These are phyloP conservation scores for Trichoderma asperellum DNA, from an alignment of 2,329 filamentous ascomycete species.

Conservation along the genomic window DNA sequence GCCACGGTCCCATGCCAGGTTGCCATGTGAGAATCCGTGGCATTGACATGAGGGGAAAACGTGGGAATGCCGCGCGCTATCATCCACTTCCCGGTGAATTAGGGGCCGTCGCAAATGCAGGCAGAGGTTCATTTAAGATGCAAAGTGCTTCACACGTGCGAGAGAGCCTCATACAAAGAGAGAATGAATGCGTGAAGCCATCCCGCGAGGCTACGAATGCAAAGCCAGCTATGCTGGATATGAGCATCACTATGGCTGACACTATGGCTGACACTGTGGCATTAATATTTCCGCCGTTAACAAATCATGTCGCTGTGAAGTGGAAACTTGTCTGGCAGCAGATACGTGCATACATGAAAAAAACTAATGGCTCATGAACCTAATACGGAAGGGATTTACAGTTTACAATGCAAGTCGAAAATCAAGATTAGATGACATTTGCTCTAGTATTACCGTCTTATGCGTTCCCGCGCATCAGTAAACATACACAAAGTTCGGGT, in stretches of 20 bases:
- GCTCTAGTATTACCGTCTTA: background rate
- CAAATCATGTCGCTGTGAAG: background rate
- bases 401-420: background rate
- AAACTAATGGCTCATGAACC: background rate
- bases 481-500: constrained; percentile 48
- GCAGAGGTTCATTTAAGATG: constrained; percentile 1
- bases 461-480: constrained; percentile 37
- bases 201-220: background rate
- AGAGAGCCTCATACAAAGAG: background rate
- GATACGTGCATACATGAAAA: too few species aligned
- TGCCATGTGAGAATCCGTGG: constrained; percentile 22
- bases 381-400: background rate
- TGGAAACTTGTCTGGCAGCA: background rate
- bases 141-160: background rate
- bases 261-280: background rate
- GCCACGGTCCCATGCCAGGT: background rate
- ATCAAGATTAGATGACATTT: background rate
- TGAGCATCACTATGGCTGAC: background rate
- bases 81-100: background rate
- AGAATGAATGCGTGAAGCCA: background rate
- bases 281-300: background rate
- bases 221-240: background rate
- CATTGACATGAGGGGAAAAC: background rate
- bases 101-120: constrained; percentile 18
- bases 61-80: background rate